These are phyloP conservation scores for Metroxylon sagu DNA, from an alignment of 176 grass and related monocot genomes.

Conservation along the genomic window DNA sequence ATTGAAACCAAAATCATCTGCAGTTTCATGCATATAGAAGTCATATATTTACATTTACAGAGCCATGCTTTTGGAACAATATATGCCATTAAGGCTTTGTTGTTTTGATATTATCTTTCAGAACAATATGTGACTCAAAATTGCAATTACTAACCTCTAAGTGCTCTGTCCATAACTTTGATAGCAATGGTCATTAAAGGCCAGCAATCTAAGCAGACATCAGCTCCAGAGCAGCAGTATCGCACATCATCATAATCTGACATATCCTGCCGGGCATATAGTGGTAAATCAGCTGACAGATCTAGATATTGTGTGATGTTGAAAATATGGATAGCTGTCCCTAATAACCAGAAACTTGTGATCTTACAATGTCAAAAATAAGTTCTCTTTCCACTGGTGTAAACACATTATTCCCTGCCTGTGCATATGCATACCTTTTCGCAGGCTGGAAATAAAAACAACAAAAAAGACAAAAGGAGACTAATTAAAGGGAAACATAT, in stretches of 20 bases:
- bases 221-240: conserved; percentile 91
- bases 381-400: conserved; percentile 77
- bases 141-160: conserved; percentile 56
- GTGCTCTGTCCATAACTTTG: conserved; percentile 73
- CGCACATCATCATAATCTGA: conserved; percentile 98
- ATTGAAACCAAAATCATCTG: conserved; percentile 95
- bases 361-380: conserved; percentile 89
- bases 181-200: conserved; percentile 95
- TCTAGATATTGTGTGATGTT: background rate
- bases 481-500: conserved; percentile 4
- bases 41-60: background rate
- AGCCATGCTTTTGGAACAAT: too few relatives aligned
- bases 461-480: conserved; percentile 3
- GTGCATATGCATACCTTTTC: conserved; percentile 82
- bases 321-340: background rate
- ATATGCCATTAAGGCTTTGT: too few relatives aligned
- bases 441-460: conserved; percentile 45
- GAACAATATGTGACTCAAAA: background rate
- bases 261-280: conserved; percentile 50
- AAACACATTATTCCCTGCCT: conserved; percentile 75
- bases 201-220: conserved; percentile 79
- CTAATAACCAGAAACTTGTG: background rate
- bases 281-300: background rate
- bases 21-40: conserved; percentile 3
- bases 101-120: too few relatives aligned